phyloP scores from a whole-genome alignment of 2,329 filamentous ascomycete species.

The Paraphaeosphaeria minitans region DNA sequence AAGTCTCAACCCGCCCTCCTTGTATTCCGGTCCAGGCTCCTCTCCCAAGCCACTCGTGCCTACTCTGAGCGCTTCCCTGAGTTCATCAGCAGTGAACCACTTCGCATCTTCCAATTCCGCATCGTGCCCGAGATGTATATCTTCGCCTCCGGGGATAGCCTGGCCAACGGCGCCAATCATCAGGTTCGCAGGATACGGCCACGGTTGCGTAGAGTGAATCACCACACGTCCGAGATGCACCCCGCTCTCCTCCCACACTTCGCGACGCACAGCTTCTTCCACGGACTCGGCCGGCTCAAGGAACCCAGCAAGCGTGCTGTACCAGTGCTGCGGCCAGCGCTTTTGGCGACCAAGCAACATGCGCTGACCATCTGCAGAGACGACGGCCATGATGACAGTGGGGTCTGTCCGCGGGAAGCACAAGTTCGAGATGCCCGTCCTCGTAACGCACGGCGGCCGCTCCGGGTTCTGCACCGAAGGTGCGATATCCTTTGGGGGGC shows the following conservation, averaged over 20 bases:
- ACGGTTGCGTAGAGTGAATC: slow-evolving; percentile 58
- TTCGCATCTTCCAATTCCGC: slow-evolving; percentile 87
- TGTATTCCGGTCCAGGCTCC: slow-evolving; percentile 67
- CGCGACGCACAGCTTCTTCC: slow-evolving; percentile 57
- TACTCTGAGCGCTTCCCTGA: slow-evolving; percentile 71
- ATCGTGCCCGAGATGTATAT: slow-evolving; percentile 82
- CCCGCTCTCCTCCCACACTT: slow-evolving; percentile 58
- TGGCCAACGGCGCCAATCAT: slow-evolving; percentile 78
- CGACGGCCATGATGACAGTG: slow-evolving; percentile 91
- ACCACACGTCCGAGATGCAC: slow-evolving; percentile 56
- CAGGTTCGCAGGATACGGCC: slow-evolving; percentile 60
- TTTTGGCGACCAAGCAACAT: slow-evolving; percentile 85
- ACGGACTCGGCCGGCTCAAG: slow-evolving; percentile 58
- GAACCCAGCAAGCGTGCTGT: slow-evolving; percentile 74
- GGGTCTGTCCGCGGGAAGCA: slow-evolving; percentile 92
- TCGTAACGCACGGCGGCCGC: slow-evolving; percentile 76
- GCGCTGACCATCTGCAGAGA: slow-evolving; percentile 77
- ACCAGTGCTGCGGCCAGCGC: slow-evolving; percentile 84
- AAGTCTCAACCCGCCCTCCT: slow-evolving; percentile 76
- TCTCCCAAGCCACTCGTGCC: slow-evolving; percentile 73
- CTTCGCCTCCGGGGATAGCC: slow-evolving; percentile 78
- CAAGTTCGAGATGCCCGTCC: slow-evolving; percentile 86
- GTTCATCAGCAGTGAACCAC: slow-evolving; percentile 85
- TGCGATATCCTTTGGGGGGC: slow-evolving; percentile 71
- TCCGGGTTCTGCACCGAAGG: slow-evolving; percentile 53